Evolutionary conservation across 2,329 filamentous ascomycete genomes (phyloP), one percentile per base, ranked within the genome.

Genomic region (Penicillium sp.): DNA sequence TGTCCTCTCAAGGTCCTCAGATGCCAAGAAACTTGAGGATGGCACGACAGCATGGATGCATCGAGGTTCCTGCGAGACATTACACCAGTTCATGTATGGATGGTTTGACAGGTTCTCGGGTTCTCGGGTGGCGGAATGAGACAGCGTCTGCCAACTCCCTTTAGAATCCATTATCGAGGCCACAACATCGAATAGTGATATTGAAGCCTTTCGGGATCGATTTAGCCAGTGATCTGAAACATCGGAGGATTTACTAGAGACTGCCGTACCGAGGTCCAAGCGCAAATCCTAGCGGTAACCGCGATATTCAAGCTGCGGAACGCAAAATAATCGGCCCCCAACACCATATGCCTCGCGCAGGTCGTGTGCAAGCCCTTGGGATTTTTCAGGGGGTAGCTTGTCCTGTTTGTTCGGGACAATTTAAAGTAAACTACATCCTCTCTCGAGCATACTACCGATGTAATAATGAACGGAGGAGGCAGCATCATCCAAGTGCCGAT

Each of bases 1-100:
- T 52, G 13, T 3, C 10, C 27, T 46, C 42, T 40, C 50, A 52
- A 46, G 50, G 50, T 52, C 50, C 50, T 52, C 44, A 21, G 44
- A 48, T 52, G 41, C 50, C 50, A 52, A 52, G 50, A n/a, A 34
- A n/a, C 5, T 7, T 21, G 10, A 12, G n/a, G 39, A 45, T 45
- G 42, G 42, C 18, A 12, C 29, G 32, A 32, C 8, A n/a, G 5
- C 8, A 7, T 32, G 18, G 13, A 18, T 6, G 18, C 6, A 34
- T 29, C 27, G 27, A 29, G 27, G 27, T 10, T 29, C 27, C 27
- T 29, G 27, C 2, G 27, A 29, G 3, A 45, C 7, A 32, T 45
- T 2, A 7, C 27, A 3, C 2, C 16, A 12, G 1, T 5, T 4
- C 1, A 16, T 16, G 7, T 4, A 10, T n/a, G 40, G 5, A n/a